Evolutionary conservation across 2,329 filamentous ascomycete genomes (phyloP), one percentile per base, ranked within the genome.

Genomic region (Sarocladium kiliense): DNA sequence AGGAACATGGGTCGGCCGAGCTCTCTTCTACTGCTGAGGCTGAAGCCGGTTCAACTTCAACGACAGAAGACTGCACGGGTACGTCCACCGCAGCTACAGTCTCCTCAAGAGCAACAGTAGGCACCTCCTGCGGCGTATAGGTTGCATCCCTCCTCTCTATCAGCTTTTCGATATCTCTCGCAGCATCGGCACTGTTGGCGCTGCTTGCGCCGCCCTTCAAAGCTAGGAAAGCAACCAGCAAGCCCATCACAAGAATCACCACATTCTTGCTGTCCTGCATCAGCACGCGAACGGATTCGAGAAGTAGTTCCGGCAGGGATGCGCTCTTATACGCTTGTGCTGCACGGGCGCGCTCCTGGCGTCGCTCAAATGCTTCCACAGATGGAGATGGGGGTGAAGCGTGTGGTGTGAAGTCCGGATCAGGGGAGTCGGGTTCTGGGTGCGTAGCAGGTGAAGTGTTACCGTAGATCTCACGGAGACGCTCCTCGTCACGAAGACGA

Each of bases 241-340:
- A 56, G 55, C 78, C 76, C 53, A 87, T 68, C 0, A 80, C 62
- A 4, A 74, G 70, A 25, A 86, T 85, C n/a, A 76, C 68, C 10
- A 85, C 64, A 55, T 86, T 86, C 69, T 79, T 84, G 56, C 74
- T 74, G 60, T 86, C 83, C 47, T 77, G 74, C 61, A 86, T 62
- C 18, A 81, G 65, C 7, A 86, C 77, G 30, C 76, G 74, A 53
- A 73, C 69, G 0, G 81, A 80, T 59, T 82, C 78, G 9, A 81
- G 61, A 0, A 86, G 62, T 9, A 86, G 69, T 57, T 83, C 77
- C 0, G 74, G 69, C 11, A 86, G 71, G 2, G 78, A 79, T 0
- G 79, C 78, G 10, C 68, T 68, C 57, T 77, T 71, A 54, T 71
- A 68, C 25, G 63, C 54, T 50, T 61, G 53, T 11, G 53, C 53